Evolutionary conservation across 495 filamentous ascomycete species (phyloP), one percentile per base, ranked within the genome.

Genomic region (Penicillium antarcticum): DNA sequence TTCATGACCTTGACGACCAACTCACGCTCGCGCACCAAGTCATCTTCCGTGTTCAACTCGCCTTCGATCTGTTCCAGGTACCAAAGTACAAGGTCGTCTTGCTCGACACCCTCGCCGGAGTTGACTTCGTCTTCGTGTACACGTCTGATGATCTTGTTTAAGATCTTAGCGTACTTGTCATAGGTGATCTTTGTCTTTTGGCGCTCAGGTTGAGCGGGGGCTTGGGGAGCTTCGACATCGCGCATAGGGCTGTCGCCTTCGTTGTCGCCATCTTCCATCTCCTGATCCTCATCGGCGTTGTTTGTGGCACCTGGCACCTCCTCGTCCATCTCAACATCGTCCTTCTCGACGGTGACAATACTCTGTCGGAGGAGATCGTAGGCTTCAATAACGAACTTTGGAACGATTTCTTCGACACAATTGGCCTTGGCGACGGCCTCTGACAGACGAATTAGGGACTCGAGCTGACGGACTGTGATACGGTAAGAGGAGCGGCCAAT

Each of bases 361-460:
- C 87, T 91, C 71, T 96, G 91, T 26, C 89, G 74, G 5, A 99
- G 78, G 6, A 99, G 79, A 43, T 92, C 87, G 62, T 85, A 96
- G 2, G 91, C 94, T 67, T 99, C 94, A 18, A 85, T 80, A 11
- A 99, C 94, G 58, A 97, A 92, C 0, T 80, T 82, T 24, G 87
- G 80, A 0, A 83, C 83, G 45, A 99, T 85, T 55, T 97, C 91
- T 62, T 92, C 91, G 26, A 97, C 89, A 67, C 94, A 97, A 64
- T 96, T 97, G 34, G 88, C 89, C 68, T 97, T 97, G 41, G 94
- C 95, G 48, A 99, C 95, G 5, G 92, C 94, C 72, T 99, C 94
- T 39, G 85, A 90, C 45, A 99, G 69, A 33, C 94, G 89, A 48
- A 99, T 96, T 74, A 99, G 80, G 51, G 87, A 92, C 68, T 99